Conservation (phyloP, 2,329 filamentous ascomycete genomes). For the Nothophaeocryptopus gaeumannii region DNA sequence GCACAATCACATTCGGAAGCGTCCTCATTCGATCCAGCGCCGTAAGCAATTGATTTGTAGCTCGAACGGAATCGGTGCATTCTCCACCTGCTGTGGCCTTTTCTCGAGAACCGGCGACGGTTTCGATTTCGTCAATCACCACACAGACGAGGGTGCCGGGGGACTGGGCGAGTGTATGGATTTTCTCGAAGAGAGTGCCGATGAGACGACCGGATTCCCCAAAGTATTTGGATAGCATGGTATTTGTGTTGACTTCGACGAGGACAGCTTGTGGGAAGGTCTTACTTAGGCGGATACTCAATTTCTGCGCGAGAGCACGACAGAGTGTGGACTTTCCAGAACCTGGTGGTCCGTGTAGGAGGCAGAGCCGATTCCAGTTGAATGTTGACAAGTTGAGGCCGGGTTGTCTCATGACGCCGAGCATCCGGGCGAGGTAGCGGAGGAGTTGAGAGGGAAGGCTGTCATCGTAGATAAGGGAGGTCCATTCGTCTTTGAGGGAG, state of each 20-base stretch:
- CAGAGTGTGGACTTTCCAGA: constrained; percentile 46
- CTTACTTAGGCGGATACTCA: constrained; percentile 45
- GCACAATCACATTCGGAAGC: constrained; percentile 46
- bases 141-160: constrained; percentile 44
- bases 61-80: constrained; percentile 47
- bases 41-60: constrained; percentile 51
- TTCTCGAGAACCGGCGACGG: constrained; percentile 46
- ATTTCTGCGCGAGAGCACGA: constrained; percentile 51
- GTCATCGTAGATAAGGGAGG: constrained; percentile 47
- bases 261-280: constrained; percentile 38
- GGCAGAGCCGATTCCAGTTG: constrained; percentile 46
- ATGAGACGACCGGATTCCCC: constrained; percentile 48
- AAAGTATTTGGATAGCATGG: constrained; percentile 48
- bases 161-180: constrained; percentile 39
- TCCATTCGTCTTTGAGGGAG: constrained; percentile 44
- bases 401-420: constrained; percentile 35
- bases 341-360: constrained; percentile 46
- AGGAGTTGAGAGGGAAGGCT: constrained; percentile 43
- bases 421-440: constrained; percentile 38
- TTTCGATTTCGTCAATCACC: constrained; percentile 53
- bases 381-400: constrained; percentile 39
- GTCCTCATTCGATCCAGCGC: constrained; percentile 46
- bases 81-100: constrained; percentile 41
- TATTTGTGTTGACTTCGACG: constrained; percentile 47
- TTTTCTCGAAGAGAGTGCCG: constrained; percentile 42